Evolutionary conservation across 257 asterid genomes (phyloP).

Genomic region (Penstemon eatonii): DNA sequence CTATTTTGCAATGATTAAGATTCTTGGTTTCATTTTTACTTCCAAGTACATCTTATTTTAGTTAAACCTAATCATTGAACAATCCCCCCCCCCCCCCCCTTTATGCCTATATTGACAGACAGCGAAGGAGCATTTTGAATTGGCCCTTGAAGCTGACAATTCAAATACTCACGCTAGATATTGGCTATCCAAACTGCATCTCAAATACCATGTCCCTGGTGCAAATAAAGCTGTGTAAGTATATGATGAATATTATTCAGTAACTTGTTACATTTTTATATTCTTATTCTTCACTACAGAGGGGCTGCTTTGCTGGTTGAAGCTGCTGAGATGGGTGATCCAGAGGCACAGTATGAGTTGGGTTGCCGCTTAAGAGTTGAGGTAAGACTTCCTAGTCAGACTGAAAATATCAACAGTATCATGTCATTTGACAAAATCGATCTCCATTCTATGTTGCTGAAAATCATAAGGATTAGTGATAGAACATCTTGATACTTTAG

Average conservation of each 20-base stretch:
- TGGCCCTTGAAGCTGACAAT: constrained; percentile 95
- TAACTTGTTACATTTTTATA: constrained; percentile 24
- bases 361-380: constrained; percentile 84
- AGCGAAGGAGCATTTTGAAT: constrained; percentile 86
- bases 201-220: constrained; percentile 92
- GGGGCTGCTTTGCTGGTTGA: constrained; percentile 97
- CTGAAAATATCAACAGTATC: not conserved
- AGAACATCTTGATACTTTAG: not conserved
- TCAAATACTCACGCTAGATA: constrained; percentile 85
- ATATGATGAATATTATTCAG: not conserved
- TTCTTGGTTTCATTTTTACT: not conserved
- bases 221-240: constrained; percentile 82
- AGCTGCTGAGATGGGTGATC: constrained; percentile 98
- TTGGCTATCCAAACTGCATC: constrained; percentile 85
- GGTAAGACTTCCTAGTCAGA: constrained; percentile 46
- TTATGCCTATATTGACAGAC: constrained; percentile 48
- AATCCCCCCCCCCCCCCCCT: constrained; percentile 18
- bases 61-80: constrained; percentile 4
- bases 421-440: constrained; percentile 9
- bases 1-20: not conserved
- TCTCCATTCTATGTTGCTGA: constrained; percentile 4
- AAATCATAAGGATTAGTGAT: not conserved
- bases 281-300: constrained; percentile 43
- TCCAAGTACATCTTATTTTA: constrained; percentile 9
- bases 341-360: constrained; percentile 86